Evolutionary conservation across 2,329 filamentous ascomycete genomes (phyloP), one percentile per base, ranked within the genome.

Genomic region (Botryotinia globosa): DNA sequence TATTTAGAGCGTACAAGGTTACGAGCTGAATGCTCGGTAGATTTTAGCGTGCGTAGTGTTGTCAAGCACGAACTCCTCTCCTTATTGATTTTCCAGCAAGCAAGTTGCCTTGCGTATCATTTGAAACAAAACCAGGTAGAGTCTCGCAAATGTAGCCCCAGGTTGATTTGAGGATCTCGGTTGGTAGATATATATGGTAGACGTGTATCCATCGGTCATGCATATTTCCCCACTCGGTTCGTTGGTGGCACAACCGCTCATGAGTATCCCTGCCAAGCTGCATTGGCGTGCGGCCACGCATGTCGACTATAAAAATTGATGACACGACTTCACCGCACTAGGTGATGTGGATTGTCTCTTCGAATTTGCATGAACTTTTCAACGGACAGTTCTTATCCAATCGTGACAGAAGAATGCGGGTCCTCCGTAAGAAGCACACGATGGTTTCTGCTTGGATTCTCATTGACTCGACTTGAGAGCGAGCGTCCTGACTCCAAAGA

Each of bases 201-300:
- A 66, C 45, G 45, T 66, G 34, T 54, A 39, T 22, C 32, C 64
- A 29, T 54, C 45, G 45, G 18, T 39, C 14, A 67, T 67, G 64
- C 45, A 54, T 51, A 67, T 39, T 29, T 42, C 64, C 34, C 64
- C 64, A 67, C 64, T 54, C 32, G 18, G 64, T 67, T 67, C 45
- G 14, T 54, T 54, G 64, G 34, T 54, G 45, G 9, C 32, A 42
- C 16, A 67, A n/a, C 45, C 45, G 32, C 45, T 66, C 25, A 25
- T 54, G 45, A 66, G 39, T 29, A 39, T 9, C 64, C 64, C 22
- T 39, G 45, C 64, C 29, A 64, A 64, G 45, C 25, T 44, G 25
- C 45, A 54, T 67, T 67, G 29, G 16, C n/a, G 65, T 42, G 25
- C 32, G 64, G 65, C 65, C 48, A 67, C 65, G 65, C 65, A 67